Conservation (phyloP, 352 stramenopile genomes). For the Elongisporangium senticosum region DNA sequence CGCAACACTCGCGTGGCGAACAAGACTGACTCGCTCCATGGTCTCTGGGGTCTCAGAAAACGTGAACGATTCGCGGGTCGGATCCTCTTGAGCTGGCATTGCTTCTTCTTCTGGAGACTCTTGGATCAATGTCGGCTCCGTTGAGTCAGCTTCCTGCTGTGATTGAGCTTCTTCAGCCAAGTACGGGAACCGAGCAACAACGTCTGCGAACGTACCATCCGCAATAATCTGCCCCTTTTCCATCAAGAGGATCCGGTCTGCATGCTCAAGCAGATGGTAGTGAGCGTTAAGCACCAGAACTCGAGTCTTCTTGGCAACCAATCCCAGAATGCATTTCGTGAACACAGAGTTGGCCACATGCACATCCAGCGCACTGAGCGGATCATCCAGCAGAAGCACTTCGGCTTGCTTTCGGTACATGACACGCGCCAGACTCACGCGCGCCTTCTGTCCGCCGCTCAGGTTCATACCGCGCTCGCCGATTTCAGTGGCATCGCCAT, state of each 20-base stretch:
- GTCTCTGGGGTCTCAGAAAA: conserved; percentile 6
- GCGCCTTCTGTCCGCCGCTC: conserved; percentile 88
- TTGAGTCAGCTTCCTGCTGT: background rate
- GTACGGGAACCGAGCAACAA: conserved; percentile 33
- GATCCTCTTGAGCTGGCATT: too few species aligned
- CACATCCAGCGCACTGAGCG: conserved; percentile 90
- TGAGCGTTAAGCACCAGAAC: conserved; percentile 90
- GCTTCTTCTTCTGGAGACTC: too few species aligned
- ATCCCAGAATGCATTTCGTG: conserved; percentile 65
- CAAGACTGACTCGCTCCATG: conserved; percentile 3
- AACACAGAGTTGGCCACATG: conserved; percentile 94
- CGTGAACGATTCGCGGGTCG: conserved; percentile 1
- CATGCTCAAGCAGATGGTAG: conserved; percentile 75
- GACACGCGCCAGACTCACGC: conserved; percentile 79
- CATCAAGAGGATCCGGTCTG: conserved; percentile 52
- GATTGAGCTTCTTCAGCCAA: conserved; percentile 7
- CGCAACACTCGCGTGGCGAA: conserved; percentile 1
- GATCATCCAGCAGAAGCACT: conserved; percentile 91
- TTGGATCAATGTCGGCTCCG: too few species aligned
- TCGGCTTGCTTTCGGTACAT: conserved; percentile 84
- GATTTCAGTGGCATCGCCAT: conserved; percentile 91
- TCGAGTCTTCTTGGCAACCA: conserved; percentile 58
- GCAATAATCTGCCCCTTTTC: conserved; percentile 65
- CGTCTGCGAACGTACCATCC: conserved; percentile 56
- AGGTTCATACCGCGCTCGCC: conserved; percentile 94